Percentiles rank a stretch among this genome's conserved stretches.
These are phyloP conservation scores for Stagonosporopsis chrysanthemi DNA, from an alignment of 2,329 filamentous ascomycete species.

Conservation along the genomic window DNA sequence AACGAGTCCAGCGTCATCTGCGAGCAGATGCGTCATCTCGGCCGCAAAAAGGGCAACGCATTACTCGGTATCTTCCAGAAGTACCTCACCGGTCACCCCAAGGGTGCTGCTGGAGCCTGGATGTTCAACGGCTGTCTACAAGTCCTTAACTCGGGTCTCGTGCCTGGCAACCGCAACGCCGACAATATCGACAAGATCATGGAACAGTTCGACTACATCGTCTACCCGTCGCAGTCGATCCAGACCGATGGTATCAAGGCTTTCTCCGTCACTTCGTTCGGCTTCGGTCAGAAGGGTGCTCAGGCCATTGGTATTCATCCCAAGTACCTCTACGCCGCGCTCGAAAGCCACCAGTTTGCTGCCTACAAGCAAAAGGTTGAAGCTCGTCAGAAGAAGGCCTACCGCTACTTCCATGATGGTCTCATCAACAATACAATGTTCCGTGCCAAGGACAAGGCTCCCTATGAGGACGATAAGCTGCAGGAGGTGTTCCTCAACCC, in stretches of 20 bases:
- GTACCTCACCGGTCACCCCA: conserved; percentile 97
- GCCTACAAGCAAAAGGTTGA: conserved; percentile 88
- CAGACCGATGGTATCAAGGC: conserved; percentile 99
- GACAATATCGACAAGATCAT: conserved; percentile 96
- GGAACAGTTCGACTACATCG: conserved; percentile 97
- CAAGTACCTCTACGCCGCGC: conserved; percentile 92
- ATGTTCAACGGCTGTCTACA: conserved; percentile 99
- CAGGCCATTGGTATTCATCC: conserved; percentile 97
- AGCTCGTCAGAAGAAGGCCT: conserved; percentile 96
- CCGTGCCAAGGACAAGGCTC: conserved; percentile 89
- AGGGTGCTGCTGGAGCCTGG: conserved; percentile 98
- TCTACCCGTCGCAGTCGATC: conserved; percentile 93
- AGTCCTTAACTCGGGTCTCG: conserved; percentile 90
- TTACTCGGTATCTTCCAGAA: conserved; percentile 99
- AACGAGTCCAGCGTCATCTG: conserved; percentile 98
- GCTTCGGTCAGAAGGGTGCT: conserved; percentile 98
- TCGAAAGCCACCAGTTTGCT: conserved; percentile 83
- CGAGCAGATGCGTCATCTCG: conserved; percentile 93
- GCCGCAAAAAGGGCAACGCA: conserved; percentile 95
- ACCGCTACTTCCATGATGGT: conserved; percentile 98
- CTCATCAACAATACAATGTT: conserved; percentile 98
- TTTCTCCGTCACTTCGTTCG: conserved; percentile 98
- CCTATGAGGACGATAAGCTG: conserved; percentile 89
- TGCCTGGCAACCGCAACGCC: conserved; percentile 96
- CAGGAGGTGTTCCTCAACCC: conserved; percentile 92